Conservation (phyloP, 208 protist species). For the Angomonas ambiguus region DNA sequence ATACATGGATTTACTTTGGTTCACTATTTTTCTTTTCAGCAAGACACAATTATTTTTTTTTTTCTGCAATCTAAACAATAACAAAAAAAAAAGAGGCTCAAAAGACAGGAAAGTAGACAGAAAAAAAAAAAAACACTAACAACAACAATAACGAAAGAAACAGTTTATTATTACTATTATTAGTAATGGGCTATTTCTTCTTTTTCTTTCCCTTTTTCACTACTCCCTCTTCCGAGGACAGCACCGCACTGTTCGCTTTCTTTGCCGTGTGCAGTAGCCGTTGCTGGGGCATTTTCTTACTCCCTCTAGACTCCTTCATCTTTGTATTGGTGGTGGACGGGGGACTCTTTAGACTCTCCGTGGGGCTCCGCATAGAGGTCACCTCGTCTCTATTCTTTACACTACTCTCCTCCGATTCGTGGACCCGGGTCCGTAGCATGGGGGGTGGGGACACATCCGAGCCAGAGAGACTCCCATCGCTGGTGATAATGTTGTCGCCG, state of each 20-base stretch:
- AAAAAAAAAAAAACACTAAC: background rate
- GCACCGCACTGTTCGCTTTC: background rate
- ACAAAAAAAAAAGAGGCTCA: background rate
- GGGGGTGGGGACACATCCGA: no score
- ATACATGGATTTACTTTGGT: background rate
- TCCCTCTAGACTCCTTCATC: background rate
- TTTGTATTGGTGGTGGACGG: background rate
- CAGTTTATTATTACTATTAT: background rate
- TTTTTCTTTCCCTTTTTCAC: conserved; percentile 5
- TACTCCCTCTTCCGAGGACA: background rate
- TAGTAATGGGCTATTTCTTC: background rate
- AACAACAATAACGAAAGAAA: background rate
- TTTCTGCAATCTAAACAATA: background rate
- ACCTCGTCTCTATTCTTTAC: background rate
- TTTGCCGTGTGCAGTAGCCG: background rate
- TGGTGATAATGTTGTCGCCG: no score
- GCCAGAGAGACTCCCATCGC: no score
- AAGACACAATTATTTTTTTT: background rate
- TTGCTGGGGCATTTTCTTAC: background rate
- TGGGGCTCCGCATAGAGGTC: background rate
- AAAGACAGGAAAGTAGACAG: background rate
- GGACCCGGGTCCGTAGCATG: no score
- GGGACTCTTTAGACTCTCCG: no score
- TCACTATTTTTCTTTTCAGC: background rate
- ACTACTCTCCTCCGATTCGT: background rate